These are phyloP conservation scores for Thermothelomyces thermophilus DNA, from an alignment of 2,329 filamentous ascomycete genomes.

Conservation along the genomic window DNA sequence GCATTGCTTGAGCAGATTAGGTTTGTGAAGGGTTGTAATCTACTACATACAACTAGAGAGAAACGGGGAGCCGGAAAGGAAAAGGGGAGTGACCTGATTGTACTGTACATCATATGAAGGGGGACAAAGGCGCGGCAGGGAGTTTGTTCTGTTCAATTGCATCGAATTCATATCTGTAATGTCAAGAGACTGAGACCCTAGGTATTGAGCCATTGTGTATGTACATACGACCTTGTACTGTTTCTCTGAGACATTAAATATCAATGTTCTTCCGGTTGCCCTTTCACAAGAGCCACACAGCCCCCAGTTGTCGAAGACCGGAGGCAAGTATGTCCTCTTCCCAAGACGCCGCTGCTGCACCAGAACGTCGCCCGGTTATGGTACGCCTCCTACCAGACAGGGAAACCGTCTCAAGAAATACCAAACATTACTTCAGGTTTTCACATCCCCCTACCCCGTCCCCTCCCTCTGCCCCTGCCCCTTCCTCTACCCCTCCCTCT, in stretches of 20 bases:
- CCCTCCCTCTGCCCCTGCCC: neutral
- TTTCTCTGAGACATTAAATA: too few relatives aligned
- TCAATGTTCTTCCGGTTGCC: too few relatives aligned
- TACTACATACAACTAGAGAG: too few relatives aligned
- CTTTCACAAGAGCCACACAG: too few relatives aligned
- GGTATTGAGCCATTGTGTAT: neutral
- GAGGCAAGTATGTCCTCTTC: too few relatives aligned
- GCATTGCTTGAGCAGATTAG: neutral
- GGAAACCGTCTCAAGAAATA: too few relatives aligned
- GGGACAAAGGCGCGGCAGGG: neutral
- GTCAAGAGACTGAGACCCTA: neutral
- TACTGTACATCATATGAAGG: neutral
- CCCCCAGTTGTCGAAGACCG: too few relatives aligned
- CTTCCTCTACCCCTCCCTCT: constrained; percentile 7
- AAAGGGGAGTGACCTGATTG: neutral
- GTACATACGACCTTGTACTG: neutral
- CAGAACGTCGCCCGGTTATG: too few relatives aligned
- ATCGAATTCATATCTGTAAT: neutral
- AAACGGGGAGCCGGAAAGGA: neutral
- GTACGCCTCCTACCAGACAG: too few relatives aligned
- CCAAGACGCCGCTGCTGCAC: too few relatives aligned
- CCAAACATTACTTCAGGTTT: too few relatives aligned
- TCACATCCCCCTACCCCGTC: neutral
- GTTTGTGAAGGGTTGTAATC: neutral
- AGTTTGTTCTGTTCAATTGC: neutral